Conservation (phyloP, 2,329 filamentous ascomycete genomes). For the Monosporascus ibericus region DNA sequence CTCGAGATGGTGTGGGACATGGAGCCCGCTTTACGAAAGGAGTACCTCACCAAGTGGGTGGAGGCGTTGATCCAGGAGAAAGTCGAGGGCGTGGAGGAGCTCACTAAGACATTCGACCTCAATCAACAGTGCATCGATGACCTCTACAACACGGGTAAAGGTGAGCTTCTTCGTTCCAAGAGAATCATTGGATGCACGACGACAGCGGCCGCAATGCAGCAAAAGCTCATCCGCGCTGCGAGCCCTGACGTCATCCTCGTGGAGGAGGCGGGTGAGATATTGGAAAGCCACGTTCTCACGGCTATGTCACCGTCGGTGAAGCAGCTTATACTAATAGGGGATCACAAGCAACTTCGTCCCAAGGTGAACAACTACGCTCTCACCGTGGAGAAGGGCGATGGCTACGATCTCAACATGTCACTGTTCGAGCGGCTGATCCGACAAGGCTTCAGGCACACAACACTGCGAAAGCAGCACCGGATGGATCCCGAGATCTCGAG, state of each 20-base stretch:
- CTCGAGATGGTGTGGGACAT: slow-evolving; percentile 45
- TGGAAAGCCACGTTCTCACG: slow-evolving; percentile 46
- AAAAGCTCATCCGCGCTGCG: slow-evolving; percentile 42
- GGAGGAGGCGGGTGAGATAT: slow-evolving; percentile 55
- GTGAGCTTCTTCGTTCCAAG: slow-evolving; percentile 39
- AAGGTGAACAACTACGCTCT: slow-evolving; percentile 54
- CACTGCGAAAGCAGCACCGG: slow-evolving; percentile 57
- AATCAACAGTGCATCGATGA: slow-evolving; percentile 32
- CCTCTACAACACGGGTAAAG: slow-evolving; percentile 35
- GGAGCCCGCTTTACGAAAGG: slow-evolving; percentile 4
- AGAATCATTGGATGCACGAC: slow-evolving; percentile 64
- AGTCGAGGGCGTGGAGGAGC: slow-evolving; percentile 29
- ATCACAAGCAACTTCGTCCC: slow-evolving; percentile 66
- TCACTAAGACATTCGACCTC: slow-evolving; percentile 33
- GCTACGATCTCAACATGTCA: slow-evolving; percentile 61
- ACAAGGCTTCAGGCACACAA: slow-evolving; percentile 45
- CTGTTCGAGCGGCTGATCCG: slow-evolving; percentile 63
- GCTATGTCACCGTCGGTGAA: slow-evolving; percentile 49
- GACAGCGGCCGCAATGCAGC: slow-evolving; percentile 58
- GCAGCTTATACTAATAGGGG: slow-evolving; percentile 65
- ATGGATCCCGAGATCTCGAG: slow-evolving; percentile 63
- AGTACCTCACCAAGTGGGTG: slow-evolving; percentile 34
- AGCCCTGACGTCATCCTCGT: slow-evolving; percentile 55
- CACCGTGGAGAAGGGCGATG: slow-evolving; percentile 56
- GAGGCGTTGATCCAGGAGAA: slow-evolving; percentile 41